Evolutionary conservation across 495 filamentous ascomycete genomes (phyloP).

Genomic region (Melanomma pulvis-pyrius): DNA sequence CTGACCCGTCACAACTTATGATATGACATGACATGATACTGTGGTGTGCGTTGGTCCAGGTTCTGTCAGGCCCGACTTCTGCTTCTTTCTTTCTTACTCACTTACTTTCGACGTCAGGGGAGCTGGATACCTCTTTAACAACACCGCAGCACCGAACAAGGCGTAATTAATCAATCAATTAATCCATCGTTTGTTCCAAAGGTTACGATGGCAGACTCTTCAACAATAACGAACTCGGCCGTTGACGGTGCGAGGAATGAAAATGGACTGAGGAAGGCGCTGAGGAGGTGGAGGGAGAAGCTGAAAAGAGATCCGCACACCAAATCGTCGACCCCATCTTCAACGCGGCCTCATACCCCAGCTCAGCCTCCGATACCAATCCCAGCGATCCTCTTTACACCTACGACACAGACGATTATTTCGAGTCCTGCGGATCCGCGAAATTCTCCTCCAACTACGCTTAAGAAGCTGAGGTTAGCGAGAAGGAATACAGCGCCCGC

Average conservation of each 20-base stretch:
- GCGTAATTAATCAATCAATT: too few relatives aligned
- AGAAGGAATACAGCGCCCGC: background rate
- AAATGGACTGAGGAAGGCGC: background rate
- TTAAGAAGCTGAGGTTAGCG: background rate
- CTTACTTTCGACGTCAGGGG: background rate
- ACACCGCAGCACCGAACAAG: too few relatives aligned
- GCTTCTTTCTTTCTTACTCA: background rate
- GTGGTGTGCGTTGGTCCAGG: background rate
- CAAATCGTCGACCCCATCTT: background rate
- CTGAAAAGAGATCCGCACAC: background rate
- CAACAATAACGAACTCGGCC: background rate
- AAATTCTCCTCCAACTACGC: background rate
- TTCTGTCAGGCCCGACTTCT: too few relatives aligned
- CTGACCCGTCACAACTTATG: background rate
- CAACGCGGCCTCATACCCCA: background rate
- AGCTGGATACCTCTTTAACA: background rate
- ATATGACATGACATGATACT: background rate
- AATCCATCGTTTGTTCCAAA: too few relatives aligned
- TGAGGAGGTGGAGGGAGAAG: background rate
- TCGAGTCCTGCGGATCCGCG: background rate
- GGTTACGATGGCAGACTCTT: background rate
- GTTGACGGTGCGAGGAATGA: background rate
- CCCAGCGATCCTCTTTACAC: background rate
- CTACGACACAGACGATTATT: slow-evolving; percentile 3
- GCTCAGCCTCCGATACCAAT: background rate